A percentile compares a stretch with the other conserved stretches of the same genome.
phyloP scores from a whole-genome alignment of 305 asterid genomes.

The Ilex paraguariensis region DNA sequence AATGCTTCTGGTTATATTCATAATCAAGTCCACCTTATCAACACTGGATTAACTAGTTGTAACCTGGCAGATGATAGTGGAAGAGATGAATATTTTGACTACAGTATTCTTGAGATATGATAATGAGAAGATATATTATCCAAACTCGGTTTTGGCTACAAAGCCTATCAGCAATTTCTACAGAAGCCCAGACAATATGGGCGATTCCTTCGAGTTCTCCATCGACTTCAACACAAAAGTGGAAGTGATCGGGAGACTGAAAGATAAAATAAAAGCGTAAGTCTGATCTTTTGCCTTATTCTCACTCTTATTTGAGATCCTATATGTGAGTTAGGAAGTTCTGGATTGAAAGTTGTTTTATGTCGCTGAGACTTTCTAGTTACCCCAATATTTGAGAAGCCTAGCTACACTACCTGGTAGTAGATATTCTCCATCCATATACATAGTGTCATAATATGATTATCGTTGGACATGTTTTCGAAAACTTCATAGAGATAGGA shows the following conservation, averaged over 20 bases:
- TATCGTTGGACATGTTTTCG: too few species aligned
- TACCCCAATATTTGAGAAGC: too few species aligned
- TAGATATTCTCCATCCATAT: too few species aligned
- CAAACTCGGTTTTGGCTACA: conserved; percentile 5
- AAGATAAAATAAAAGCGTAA: conserved; percentile 1
- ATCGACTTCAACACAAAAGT: background rate
- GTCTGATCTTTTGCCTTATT: background rate
- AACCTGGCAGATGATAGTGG: conserved; percentile 2
- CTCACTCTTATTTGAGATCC: background rate
- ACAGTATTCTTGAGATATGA: conserved; percentile 6
- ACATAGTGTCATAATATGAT: too few species aligned
- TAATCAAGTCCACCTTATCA: background rate
- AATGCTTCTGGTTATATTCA: background rate
- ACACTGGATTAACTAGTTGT: background rate
- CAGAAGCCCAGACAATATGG: conserved; percentile 5
- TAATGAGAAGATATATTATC: conserved; percentile 8
- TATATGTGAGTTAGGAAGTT: too few species aligned
- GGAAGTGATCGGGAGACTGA: background rate
- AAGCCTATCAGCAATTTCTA: conserved; percentile 9
- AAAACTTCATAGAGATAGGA: too few species aligned
- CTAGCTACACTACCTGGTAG: too few species aligned
- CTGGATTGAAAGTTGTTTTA: too few species aligned
- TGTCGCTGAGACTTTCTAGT: too few species aligned
- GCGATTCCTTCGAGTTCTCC: conserved; percentile 3
- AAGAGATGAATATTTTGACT: conserved; percentile 7